Percentiles rank a stretch among this genome's conserved stretches.
Conservation (phyloP, 2,329 filamentous ascomycete species). For the Purpureocillium lavendulum region DNA sequence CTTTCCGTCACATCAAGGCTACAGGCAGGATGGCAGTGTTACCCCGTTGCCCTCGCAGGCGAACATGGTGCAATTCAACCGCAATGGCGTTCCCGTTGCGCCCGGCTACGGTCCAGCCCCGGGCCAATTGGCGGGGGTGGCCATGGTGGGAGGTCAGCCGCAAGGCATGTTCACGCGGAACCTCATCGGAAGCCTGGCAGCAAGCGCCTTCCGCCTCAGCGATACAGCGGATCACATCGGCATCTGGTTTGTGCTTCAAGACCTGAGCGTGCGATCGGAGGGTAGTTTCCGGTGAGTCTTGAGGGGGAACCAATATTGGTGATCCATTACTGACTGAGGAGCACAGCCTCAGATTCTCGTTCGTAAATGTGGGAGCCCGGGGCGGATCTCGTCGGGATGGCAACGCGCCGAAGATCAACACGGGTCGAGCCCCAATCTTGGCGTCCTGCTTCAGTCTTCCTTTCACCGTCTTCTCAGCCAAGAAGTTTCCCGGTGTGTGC, state of each 20-base stretch:
- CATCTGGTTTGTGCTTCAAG: conserved; percentile 95
- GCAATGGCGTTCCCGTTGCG: conserved; percentile 13
- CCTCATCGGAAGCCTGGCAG: conserved; percentile 83
- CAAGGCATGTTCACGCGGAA: conserved; percentile 91
- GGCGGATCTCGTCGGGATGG: conserved; percentile 28
- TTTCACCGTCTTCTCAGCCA: conserved; percentile 92
- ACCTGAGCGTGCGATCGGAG: conserved; percentile 89
- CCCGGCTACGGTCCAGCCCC: conserved; percentile 21
- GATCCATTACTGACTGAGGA: conserved; percentile 9
- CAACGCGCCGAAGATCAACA: conserved; percentile 49
- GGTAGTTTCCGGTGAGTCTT: conserved; percentile 69
- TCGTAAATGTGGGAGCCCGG: conserved; percentile 70
- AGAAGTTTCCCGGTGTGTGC: conserved; percentile 97
- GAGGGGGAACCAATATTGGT: background rate
- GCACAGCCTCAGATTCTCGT: conserved; percentile 55
- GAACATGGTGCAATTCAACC: conserved; percentile 15
- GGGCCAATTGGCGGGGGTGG: conserved; percentile 21
- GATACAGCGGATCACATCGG: conserved; percentile 75
- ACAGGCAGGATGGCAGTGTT: conserved; percentile 17
- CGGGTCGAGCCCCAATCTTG: conserved; percentile 69
- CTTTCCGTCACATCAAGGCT: conserved; percentile 23
- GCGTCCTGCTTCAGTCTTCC: conserved; percentile 79
- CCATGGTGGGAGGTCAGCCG: conserved; percentile 38
- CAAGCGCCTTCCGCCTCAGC: conserved; percentile 76
- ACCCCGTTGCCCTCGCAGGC: conserved; percentile 17